These are phyloP conservation scores for Serendipita sp. DNA, from an alignment of 768 basidiomycete genomes.

Conservation along the genomic window DNA sequence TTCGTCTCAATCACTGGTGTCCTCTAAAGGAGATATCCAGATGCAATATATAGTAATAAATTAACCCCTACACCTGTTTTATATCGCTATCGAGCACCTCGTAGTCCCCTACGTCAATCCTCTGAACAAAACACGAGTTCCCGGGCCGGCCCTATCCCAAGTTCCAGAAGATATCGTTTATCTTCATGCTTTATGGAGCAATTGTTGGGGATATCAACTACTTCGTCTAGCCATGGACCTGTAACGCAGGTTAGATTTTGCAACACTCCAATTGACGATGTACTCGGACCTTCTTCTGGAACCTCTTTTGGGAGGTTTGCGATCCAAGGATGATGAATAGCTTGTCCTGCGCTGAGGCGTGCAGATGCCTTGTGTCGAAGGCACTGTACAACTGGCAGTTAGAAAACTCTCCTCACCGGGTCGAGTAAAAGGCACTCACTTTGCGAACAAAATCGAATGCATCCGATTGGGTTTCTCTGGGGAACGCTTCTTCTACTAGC, in stretches of 20 bases:
- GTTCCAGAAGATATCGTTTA: neutral
- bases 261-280: neutral
- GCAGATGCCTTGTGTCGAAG: neutral
- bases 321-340: neutral
- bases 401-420: neutral
- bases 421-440: neutral
- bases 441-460: constrained; percentile 1
- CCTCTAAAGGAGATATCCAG: no score
- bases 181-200: neutral
- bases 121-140: neutral
- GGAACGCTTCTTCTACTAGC: neutral
- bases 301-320: neutral
- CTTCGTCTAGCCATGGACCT: neutral
- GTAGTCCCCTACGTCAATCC: neutral
- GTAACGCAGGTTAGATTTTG: neutral
- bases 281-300: neutral
- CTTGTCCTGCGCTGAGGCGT: neutral
- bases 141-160: neutral
- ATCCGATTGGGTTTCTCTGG: neutral
- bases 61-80: no score
- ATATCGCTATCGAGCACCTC: no score
- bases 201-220: neutral
- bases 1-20: no score
- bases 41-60: no score
- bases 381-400: neutral